Evolutionary conservation across 2,329 filamentous ascomycete species (phyloP).

Genomic region (Fusarium napiforme): DNA sequence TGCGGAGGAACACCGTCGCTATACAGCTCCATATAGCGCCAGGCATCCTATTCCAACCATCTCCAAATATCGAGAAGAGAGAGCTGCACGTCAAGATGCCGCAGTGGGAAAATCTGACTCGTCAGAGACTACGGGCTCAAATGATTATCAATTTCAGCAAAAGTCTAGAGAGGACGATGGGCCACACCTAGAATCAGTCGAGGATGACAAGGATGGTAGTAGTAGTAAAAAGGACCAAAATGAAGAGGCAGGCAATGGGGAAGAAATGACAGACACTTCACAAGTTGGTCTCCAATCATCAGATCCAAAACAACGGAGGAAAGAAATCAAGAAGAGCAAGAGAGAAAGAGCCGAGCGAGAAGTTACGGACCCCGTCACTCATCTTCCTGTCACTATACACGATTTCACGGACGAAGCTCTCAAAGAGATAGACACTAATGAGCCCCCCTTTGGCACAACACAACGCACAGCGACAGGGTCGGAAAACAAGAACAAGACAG

Average conservation of each 20-base stretch:
- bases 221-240: slow-evolving; percentile 7
- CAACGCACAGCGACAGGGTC: slow-evolving; percentile 53
- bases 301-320: slow-evolving; percentile 60
- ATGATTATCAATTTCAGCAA: slow-evolving; percentile 26
- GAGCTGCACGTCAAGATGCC: slow-evolving; percentile 56
- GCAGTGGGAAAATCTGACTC: slow-evolving; percentile 47
- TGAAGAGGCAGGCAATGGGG: slow-evolving; percentile 14
- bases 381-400: slow-evolving; percentile 74
- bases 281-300: slow-evolving; percentile 50
- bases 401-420: slow-evolving; percentile 75
- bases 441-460: slow-evolving; percentile 50
- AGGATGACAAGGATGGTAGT: slow-evolving; percentile 17
- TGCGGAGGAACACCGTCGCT: slow-evolving; percentile 52
- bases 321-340: slow-evolving; percentile 58
- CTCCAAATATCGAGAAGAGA: slow-evolving; percentile 60
- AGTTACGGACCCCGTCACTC: slow-evolving; percentile 79
- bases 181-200: slow-evolving; percentile 19
- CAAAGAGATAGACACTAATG: slow-evolving; percentile 47
- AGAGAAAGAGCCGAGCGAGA: slow-evolving; percentile 63
- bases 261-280: slow-evolving; percentile 49
- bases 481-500: slow-evolving; percentile 53
- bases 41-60: slow-evolving; percentile 60
- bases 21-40: slow-evolving; percentile 55
- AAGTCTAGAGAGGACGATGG: slow-evolving; percentile 22
- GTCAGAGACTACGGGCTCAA: slow-evolving; percentile 2